These are phyloP conservation scores for Ganoderma boninense DNA, from an alignment of 1,284 basidiomycete species.

Conservation along the genomic window DNA sequence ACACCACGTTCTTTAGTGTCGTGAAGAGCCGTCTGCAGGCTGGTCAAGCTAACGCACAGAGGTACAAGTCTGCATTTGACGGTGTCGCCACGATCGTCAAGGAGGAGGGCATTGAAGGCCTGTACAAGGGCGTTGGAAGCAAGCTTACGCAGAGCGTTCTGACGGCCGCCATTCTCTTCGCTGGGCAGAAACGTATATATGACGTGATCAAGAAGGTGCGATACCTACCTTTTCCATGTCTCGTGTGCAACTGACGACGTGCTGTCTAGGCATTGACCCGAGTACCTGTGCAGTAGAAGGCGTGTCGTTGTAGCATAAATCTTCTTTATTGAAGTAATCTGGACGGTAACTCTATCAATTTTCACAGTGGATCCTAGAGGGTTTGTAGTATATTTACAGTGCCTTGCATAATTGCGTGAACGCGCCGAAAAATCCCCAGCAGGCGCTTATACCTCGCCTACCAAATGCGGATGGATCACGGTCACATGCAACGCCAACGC, in stretches of 20 bases:
- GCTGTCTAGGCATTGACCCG: constrained; percentile 23
- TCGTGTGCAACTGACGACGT: not conserved
- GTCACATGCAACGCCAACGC: too few species aligned
- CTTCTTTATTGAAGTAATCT: not conserved
- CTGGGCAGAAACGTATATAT: constrained; percentile 81
- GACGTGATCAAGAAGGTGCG: constrained; percentile 70
- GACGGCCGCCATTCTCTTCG: constrained; percentile 91
- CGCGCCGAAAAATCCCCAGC: too few species aligned
- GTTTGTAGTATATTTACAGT: constrained; percentile 1
- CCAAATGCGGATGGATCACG: too few species aligned
- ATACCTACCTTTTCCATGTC: not conserved
- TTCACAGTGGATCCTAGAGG: not conserved
- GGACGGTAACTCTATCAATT: not conserved
- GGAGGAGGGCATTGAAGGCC: constrained; percentile 81
- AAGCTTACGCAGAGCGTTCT: constrained; percentile 92
- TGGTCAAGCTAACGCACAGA: constrained; percentile 66
- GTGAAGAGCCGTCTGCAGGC: constrained; percentile 87
- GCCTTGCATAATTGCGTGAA: too few species aligned
- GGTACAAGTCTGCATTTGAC: constrained; percentile 77
- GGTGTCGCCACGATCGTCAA: constrained; percentile 76
- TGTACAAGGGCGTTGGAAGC: constrained; percentile 87
- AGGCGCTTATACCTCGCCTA: too few species aligned
- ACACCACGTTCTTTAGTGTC: constrained; percentile 56
- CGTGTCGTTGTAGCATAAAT: not conserved
- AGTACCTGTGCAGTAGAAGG: constrained; percentile 21